Conservation (phyloP, 768 basidiomycete species). For the Podaxis rugospora region DNA sequence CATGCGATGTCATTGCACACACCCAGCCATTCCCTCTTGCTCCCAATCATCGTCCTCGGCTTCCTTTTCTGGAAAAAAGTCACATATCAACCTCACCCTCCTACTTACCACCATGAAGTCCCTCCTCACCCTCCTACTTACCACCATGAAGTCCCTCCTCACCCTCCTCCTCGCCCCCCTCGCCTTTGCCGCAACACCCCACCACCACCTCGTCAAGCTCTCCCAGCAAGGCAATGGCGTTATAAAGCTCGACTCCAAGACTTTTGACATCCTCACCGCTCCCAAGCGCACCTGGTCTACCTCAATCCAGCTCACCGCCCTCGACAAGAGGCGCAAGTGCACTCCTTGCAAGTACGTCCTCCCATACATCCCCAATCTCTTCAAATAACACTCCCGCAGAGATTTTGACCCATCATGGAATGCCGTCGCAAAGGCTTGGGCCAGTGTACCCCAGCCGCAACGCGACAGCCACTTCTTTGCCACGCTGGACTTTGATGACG, state of each 20-base stretch:
- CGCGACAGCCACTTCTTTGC: slow-evolving; percentile 90
- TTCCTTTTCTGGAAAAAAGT: slow-evolving; percentile 21
- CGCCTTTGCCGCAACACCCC: slow-evolving; percentile 29
- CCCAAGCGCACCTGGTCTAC: slow-evolving; percentile 83
- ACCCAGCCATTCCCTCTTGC: background rate
- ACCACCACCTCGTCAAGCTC: slow-evolving; percentile 62
- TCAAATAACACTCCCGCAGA: slow-evolving; percentile 35
- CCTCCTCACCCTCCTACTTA: slow-evolving; percentile 23
- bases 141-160: slow-evolving; percentile 23
- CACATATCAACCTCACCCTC: no score
- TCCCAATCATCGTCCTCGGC: slow-evolving; percentile 9
- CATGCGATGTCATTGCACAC: slow-evolving; percentile 62
- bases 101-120: slow-evolving; percentile 18
- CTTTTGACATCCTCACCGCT: slow-evolving; percentile 74
- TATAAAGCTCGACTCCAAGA: slow-evolving; percentile 71
- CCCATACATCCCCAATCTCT: background rate
- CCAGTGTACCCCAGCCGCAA: slow-evolving; percentile 49
- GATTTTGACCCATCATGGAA: slow-evolving; percentile 83
- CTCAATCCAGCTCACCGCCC: slow-evolving; percentile 85
- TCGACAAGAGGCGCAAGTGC: slow-evolving; percentile 79
- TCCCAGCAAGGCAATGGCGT: slow-evolving; percentile 73
- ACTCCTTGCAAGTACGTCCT: slow-evolving; percentile 82
- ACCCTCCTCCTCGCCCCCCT: slow-evolving; percentile 26
- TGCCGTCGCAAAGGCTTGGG: slow-evolving; percentile 84
- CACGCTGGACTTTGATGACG: slow-evolving; percentile 82